Evolutionary conservation across 257 asterid species (phyloP).

Genomic region (Solanum rostratum): DNA sequence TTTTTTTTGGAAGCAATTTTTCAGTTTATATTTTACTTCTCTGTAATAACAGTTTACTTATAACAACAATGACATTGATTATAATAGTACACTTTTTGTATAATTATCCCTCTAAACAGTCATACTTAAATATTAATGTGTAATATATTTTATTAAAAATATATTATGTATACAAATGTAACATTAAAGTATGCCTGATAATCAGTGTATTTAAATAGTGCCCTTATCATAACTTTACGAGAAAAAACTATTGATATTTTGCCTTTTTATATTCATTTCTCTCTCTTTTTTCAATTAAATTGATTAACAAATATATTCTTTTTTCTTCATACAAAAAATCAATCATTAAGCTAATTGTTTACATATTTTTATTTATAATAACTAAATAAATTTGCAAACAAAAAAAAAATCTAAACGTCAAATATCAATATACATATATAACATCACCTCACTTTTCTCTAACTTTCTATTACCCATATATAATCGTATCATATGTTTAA

Average conservation of each 20-base stretch:
- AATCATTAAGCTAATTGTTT: not conserved
- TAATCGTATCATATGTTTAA: not conserved
- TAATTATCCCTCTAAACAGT: rapidly evolving
- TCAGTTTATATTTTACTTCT: not conserved
- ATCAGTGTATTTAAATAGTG: not conserved
- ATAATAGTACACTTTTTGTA: too few species aligned
- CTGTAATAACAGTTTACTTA: too few species aligned
- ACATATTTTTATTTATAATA: not conserved
- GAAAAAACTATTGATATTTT: not conserved
- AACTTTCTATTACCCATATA: not conserved
- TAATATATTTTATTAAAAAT: too few species aligned
- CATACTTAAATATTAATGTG: not conserved
- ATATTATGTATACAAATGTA: too few species aligned
- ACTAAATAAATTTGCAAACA: not conserved
- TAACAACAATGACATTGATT: too few species aligned
- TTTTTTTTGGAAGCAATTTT: not conserved
- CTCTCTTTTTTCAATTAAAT: not conserved
- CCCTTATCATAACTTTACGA: too few species aligned
- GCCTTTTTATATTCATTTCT: not conserved
- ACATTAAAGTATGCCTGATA: too few species aligned
- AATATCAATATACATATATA: not conserved
- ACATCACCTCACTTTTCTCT: not conserved
- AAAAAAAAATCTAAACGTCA: not conserved
- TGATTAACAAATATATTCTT: not conserved
- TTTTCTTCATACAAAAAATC: not conserved